Conservation (phyloP, 352 stramenopile species). For the Phytophthora pini region DNA sequence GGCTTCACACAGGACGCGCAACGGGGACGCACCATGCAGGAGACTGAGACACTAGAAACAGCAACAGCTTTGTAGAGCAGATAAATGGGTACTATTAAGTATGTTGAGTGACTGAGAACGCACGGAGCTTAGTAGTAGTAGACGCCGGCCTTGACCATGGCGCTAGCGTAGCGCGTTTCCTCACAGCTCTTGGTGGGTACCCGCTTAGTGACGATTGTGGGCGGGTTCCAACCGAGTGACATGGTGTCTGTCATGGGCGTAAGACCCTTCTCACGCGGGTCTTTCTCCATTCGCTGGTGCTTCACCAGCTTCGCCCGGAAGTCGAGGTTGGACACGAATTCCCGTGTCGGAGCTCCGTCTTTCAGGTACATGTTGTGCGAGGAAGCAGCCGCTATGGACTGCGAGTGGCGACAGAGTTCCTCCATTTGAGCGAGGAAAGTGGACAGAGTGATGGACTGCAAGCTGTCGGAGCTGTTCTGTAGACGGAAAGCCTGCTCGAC, state of each 20-base stretch:
- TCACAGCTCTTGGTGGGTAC: conserved; percentile 72
- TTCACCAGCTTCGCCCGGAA: conserved; percentile 59
- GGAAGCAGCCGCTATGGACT: conserved; percentile 36
- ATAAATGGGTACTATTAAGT: conserved; percentile 1
- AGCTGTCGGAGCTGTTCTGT: conserved; percentile 7
- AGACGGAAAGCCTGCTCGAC: conserved; percentile 28
- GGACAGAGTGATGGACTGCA: conserved; percentile 4
- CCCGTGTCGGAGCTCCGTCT: conserved; percentile 39
- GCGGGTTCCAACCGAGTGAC: conserved; percentile 57
- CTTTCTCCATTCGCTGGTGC: conserved; percentile 58
- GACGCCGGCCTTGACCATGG: conserved; percentile 77
- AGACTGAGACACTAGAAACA: conserved; percentile 3
- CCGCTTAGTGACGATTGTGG: conserved; percentile 52
- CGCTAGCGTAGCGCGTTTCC: conserved; percentile 69
- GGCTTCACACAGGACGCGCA: conserved; percentile 15
- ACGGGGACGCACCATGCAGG: not conserved
- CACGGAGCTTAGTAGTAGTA: conserved; percentile 64
- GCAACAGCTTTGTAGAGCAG: conserved; percentile 9
- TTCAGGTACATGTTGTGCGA: conserved; percentile 50
- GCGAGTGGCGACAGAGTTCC: conserved; percentile 33
- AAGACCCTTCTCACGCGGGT: conserved; percentile 58
- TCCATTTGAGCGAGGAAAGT: conserved; percentile 51
- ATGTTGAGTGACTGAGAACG: not conserved
- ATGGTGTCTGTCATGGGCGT: conserved; percentile 58
- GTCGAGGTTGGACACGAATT: conserved; percentile 69